These are phyloP conservation scores for Suillus plorans DNA, from an alignment of 768 basidiomycete genomes.

Conservation along the genomic window DNA sequence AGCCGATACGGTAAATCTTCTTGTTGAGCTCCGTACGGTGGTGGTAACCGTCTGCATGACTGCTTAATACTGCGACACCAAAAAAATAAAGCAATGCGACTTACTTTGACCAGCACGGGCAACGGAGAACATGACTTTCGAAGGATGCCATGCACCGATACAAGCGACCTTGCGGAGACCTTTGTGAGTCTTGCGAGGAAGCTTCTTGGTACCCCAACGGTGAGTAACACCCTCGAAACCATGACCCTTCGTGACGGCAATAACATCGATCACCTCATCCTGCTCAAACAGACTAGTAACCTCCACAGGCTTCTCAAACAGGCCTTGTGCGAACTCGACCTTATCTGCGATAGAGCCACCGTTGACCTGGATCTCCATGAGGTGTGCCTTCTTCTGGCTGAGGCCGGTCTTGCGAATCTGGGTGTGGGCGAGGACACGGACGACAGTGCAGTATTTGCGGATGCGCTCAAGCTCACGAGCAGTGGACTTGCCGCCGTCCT, in stretches of 20 bases:
- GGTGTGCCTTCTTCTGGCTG: conserved; percentile 98
- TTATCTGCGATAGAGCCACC: conserved; percentile 96
- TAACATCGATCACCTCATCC: conserved; percentile 94
- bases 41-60: conserved; percentile 80
- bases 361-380: conserved; percentile 99
- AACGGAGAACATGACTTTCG: conserved; percentile 99
- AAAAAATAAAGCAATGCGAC: conserved; percentile 31
- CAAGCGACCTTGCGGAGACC: conserved; percentile 99
- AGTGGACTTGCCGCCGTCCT: conserved; percentile 89
- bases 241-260: conserved; percentile 99
- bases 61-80: conserved; percentile 6
- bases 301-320: conserved; percentile 97
- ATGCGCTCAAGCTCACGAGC: conserved; percentile 98
- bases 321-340: conserved; percentile 88
- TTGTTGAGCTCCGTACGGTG: conserved; percentile 99
- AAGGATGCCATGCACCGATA: conserved; percentile 98
- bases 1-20: conserved; percentile 96
- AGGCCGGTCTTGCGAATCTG: conserved; percentile 98
- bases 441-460: conserved; percentile 99
- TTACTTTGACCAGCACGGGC: conserved; percentile 99
- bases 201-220: conserved; percentile 99
- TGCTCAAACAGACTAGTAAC: conserved; percentile 88
- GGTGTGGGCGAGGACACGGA: conserved; percentile 98
- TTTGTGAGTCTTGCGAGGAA: conserved; percentile 98
- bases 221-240: conserved; percentile 99